Conservation (phyloP, 331 rosid genomes). For the Quercus tomentella region DNA sequence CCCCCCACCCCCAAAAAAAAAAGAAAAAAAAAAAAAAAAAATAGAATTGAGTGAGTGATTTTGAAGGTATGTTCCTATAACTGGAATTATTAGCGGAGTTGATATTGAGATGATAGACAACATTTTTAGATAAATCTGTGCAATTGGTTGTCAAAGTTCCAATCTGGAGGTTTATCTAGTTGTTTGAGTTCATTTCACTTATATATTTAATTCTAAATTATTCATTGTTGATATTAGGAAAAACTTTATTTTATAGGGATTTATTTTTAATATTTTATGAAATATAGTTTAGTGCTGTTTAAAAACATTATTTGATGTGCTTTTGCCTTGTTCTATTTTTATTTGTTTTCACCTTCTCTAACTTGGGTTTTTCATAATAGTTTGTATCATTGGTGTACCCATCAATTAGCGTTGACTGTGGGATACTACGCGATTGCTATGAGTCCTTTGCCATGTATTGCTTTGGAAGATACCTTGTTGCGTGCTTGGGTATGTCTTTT, state of each 20-base stretch:
- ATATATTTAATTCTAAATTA: neutral
- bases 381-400: constrained; percentile 82
- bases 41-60: neutral
- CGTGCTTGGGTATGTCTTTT: constrained; percentile 67
- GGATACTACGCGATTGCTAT: constrained; percentile 87
- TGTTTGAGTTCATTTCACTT: neutral
- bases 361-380: constrained; percentile 41
- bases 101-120: too few relatives aligned
- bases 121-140: too few relatives aligned
- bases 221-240: neutral
- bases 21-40: accelerated
- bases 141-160: neutral
- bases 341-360: constrained; percentile 10
- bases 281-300: neutral
- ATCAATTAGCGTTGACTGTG: constrained; percentile 79
- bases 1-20: too few relatives aligned
- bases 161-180: neutral
- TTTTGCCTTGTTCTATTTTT: neutral
- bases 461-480: constrained; percentile 97
- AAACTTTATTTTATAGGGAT: neutral
- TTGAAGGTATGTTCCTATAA: neutral
- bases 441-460: constrained; percentile 99
- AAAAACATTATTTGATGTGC: neutral
- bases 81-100: too few relatives aligned
- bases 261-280: neutral